These are phyloP conservation scores for Coemansia sp. DNA, from an alignment of 192 early-diverging fungal genomes.

Conservation along the genomic window DNA sequence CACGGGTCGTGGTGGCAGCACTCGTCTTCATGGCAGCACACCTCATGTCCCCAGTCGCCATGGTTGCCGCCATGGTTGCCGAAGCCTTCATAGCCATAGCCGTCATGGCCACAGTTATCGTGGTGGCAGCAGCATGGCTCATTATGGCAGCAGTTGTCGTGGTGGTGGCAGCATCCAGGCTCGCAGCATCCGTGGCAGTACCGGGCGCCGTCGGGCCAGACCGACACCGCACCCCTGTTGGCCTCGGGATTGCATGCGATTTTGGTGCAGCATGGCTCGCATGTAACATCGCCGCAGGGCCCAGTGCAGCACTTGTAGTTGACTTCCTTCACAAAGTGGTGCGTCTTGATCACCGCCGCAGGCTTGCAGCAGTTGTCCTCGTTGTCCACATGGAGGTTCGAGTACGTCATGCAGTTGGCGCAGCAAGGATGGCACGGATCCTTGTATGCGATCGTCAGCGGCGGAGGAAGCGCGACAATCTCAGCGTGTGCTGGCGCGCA, in stretches of 20 bases:
- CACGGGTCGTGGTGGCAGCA: slow-evolving; percentile 16
- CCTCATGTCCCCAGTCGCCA: slow-evolving; percentile 7
- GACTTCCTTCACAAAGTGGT: slow-evolving; percentile 52
- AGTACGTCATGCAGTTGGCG: slow-evolving; percentile 50
- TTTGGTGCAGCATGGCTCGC: slow-evolving; percentile 55
- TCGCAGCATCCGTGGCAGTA: slow-evolving; percentile 34
- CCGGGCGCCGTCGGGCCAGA: slow-evolving; percentile 39
- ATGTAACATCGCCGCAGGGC: slow-evolving; percentile 47
- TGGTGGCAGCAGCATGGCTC: slow-evolving; percentile 25
- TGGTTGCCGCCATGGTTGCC: slow-evolving; percentile 11
- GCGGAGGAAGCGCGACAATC: slow-evolving; percentile 38
- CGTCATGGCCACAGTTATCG: slow-evolving; percentile 2
- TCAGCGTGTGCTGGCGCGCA: slow-evolving; percentile 16
- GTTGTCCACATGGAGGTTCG: slow-evolving; percentile 46
- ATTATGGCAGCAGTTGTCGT: slow-evolving; percentile 6
- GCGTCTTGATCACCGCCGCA: slow-evolving; percentile 53
- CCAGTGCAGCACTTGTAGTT: slow-evolving; percentile 57
- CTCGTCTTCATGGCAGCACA: slow-evolving; percentile 12
- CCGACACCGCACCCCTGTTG: slow-evolving; percentile 28
- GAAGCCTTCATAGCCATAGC: slow-evolving; percentile 11
- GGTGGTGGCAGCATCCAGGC: slow-evolving; percentile 11
- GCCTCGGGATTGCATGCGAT: slow-evolving; percentile 48
- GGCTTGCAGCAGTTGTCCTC: slow-evolving; percentile 54
- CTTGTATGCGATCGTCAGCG: slow-evolving; percentile 51
- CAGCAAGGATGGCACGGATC: slow-evolving; percentile 52